Evolutionary conservation across 306 rosid species (phyloP).

Genomic region (Glycine tomentella): DNA sequence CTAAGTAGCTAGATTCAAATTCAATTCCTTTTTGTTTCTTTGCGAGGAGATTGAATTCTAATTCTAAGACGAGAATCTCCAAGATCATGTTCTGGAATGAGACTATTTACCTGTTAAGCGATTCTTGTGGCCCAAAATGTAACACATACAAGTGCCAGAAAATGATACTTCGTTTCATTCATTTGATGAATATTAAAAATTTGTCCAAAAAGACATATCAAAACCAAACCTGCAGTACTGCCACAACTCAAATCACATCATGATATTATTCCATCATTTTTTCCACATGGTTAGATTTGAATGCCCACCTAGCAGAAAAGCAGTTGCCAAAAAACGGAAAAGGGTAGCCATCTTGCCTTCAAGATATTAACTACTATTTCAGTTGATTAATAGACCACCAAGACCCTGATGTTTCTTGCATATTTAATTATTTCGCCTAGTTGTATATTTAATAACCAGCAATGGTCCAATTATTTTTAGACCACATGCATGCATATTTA

Average conservation of each 20-base stretch:
- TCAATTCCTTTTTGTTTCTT: constrained; percentile 3
- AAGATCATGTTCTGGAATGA: too few relatives aligned
- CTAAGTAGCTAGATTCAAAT: constrained; percentile 32
- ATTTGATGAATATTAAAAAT: neutral
- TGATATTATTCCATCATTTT: constrained; percentile 39
- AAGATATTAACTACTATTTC: constrained; percentile 32
- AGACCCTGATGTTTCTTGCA: constrained; percentile 36
- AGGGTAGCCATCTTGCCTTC: constrained; percentile 34
- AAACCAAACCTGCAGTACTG: constrained; percentile 6
- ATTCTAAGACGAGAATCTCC: neutral
- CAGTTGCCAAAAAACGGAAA: constrained; percentile 36
- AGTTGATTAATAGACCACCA: neutral
- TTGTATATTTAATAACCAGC: neutral
- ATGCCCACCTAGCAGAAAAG: constrained; percentile 21
- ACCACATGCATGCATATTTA: constrained; percentile 38
- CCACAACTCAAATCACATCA: constrained; percentile 44
- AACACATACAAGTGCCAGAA: constrained; percentile 28
- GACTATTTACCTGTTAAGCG: neutral
- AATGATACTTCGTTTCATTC: neutral
- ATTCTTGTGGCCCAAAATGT: constrained; percentile 46
- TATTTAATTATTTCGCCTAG: constrained; percentile 22
- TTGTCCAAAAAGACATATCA: constrained; percentile 12
- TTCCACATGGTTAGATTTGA: constrained; percentile 47
- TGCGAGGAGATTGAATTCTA: constrained; percentile 16
- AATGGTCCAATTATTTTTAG: constrained; percentile 26